Evolutionary conservation across 768 basidiomycete genomes (phyloP), one percentile per base, ranked within the genome.

Genomic region (Panaeolus cyanescens): DNA sequence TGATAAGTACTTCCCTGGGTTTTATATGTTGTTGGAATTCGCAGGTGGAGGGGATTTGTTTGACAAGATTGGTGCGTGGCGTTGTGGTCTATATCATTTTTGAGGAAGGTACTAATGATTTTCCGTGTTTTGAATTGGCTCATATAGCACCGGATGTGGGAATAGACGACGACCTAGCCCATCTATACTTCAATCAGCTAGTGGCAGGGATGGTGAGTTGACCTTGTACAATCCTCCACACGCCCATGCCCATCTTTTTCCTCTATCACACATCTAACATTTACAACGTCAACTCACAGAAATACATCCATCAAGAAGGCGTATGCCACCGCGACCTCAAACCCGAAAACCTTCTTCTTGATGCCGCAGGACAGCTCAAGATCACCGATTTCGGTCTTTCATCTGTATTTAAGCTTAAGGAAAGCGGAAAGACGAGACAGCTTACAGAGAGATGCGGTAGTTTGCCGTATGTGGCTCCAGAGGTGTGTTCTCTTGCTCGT

Each of bases 261-360:
- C 42, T 45, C 22, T 12, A 20, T 19, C 3, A 1, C 40, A 22
- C 22, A 33, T 36, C 54, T 45, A 5, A 55, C 55, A 32, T 61
- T 34, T 20, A 58, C 22, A n/a, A n/a, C n/a, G n/a, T 39, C n/a
- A 37, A 8, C 12, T 10, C n/a, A 3, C 58, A 96, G 95, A 79
- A 82, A 31, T 96, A 92, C 73, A 90, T 98, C 31, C 96, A 98
- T 68, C 72, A 70, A 7, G 87, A 93, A 76, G 97, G 97, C 2
- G 91, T 99, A 19, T 96, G 93, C 67, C 97, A 99, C 71, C 87
- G 97, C 34, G 97, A 99, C 68, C 82, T 99, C 58, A 99, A 99
- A 70, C 97, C 97, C 0, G 97, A 99, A 73, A 99, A 99, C 66
- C 72, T 98, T 17, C 84, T 99, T 2, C 83, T 99, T 0, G 90